Evolutionary conservation across 805 yeast species (phyloP).

Genomic region (Candida endomychidarum): DNA sequence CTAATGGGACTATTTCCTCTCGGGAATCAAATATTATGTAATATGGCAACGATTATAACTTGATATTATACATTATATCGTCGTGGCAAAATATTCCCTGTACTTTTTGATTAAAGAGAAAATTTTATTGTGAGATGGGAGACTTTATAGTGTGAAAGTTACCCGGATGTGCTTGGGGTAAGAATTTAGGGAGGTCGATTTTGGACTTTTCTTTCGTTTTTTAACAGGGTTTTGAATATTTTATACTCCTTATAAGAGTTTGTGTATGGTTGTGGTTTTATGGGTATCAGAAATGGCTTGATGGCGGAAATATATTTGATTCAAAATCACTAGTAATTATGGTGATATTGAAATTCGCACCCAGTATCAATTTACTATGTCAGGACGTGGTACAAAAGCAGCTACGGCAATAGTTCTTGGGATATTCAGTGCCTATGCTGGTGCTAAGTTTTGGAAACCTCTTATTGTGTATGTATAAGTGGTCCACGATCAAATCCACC

Average conservation of each 20-base stretch:
- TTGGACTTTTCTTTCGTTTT: too few species aligned
- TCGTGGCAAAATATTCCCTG: constrained; percentile 67
- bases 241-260: too few species aligned
- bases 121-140: constrained; percentile 4
- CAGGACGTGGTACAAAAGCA: constrained; percentile 19
- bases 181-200: too few species aligned
- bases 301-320: too few species aligned
- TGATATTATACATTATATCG: constrained; percentile 60
- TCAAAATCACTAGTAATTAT: too few species aligned
- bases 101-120: constrained; percentile 54
- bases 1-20: constrained; percentile 52
- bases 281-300: too few species aligned
- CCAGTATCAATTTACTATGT: constrained; percentile 4
- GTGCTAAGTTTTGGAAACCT: constrained; percentile 72
- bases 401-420: constrained; percentile 20
- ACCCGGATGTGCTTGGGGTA: constrained; percentile 12
- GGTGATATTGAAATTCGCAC: too few species aligned
- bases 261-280: too few species aligned
- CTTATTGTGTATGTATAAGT: constrained; percentile 55
- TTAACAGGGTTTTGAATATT: too few species aligned
- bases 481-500: too few species aligned
- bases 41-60: constrained; percentile 66
- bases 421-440: constrained; percentile 43
- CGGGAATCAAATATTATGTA: constrained; percentile 46
- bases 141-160: constrained; percentile 12